These are phyloP conservation scores for Lentinula sp. DNA, from an alignment of 768 basidiomycete genomes.

Conservation along the genomic window DNA sequence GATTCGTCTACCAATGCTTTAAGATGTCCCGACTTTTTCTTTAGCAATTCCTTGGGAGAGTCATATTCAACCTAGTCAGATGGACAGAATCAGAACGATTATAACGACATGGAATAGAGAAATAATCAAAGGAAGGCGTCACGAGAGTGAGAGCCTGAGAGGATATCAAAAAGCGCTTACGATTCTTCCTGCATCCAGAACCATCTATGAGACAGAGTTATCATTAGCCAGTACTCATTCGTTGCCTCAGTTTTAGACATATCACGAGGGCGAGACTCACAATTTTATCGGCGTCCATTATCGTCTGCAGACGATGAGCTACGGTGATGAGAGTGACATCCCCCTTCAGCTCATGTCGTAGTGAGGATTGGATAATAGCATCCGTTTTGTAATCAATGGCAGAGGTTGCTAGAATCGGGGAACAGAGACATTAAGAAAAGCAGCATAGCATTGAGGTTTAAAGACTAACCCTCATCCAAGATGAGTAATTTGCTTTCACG, in stretches of 20 bases:
- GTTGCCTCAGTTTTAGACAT: not conserved
- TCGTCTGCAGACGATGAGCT: conserved; percentile 48
- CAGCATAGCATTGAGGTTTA: not conserved
- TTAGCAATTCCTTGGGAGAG: conserved; percentile 41
- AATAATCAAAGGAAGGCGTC: too few relatives aligned
- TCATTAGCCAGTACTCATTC: conserved; percentile 8
- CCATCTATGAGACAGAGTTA: conserved; percentile 22
- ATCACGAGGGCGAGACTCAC: conserved; percentile 11
- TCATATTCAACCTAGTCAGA: conserved; percentile 47
- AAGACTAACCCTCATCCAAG: conserved; percentile 8
- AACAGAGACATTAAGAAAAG: not conserved
- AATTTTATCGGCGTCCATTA: conserved; percentile 52
- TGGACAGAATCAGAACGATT: not conserved
- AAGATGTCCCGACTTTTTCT: conserved; percentile 43
- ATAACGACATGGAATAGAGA: not conserved
- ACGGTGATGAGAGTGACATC: conserved; percentile 52
- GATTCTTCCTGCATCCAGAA: conserved; percentile 38
- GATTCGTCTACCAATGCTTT: conserved; percentile 53
- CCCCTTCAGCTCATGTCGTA: conserved; percentile 55
- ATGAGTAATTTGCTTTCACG: conserved; percentile 11
- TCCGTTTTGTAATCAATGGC: conserved; percentile 53
- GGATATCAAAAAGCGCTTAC: conserved; percentile 10
- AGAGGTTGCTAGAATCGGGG: not conserved
- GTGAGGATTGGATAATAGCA: conserved; percentile 60
- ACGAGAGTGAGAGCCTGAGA: not conserved